A percentile compares a stretch with the other conserved stretches of the same genome.
Evolutionary conservation across 495 filamentous ascomycete species (phyloP).

Genomic region (Annulohypoxylon moriforme): DNA sequence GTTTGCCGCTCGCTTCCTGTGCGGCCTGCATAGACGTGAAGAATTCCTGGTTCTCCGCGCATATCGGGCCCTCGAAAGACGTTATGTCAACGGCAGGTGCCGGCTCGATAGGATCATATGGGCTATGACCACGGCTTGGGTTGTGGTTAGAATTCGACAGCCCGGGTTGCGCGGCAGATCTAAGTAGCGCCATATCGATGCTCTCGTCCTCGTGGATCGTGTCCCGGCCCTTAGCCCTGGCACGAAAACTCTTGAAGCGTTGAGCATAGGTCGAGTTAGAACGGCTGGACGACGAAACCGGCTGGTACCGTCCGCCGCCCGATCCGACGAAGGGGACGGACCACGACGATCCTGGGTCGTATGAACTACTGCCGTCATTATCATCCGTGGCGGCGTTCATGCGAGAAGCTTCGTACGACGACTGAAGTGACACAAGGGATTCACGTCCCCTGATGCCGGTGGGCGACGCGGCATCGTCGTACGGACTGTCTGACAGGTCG

Average conservation of each 20-base stretch:
- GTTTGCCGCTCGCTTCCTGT: conserved; percentile 58
- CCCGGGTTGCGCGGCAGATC: conserved; percentile 50
- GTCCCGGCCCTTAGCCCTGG: conserved; percentile 43
- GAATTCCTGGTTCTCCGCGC: conserved; percentile 53
- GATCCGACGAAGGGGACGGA: conserved; percentile 40
- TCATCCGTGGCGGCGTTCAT: conserved; percentile 17
- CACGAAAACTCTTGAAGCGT: conserved; percentile 43
- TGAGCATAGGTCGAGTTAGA: conserved; percentile 30
- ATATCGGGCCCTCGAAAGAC: conserved; percentile 52
- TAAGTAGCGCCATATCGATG: conserved; percentile 55
- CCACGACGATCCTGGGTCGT: conserved; percentile 34
- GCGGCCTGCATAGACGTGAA: conserved; percentile 50
- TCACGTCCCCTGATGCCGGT: conserved; percentile 50
- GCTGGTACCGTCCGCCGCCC: conserved; percentile 50
- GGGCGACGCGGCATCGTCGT: conserved; percentile 38
- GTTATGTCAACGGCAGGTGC: conserved; percentile 52
- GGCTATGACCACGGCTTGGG: background rate
- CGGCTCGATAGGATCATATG: conserved; percentile 35
- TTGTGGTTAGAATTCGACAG: background rate
- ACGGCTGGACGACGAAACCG: conserved; percentile 41
- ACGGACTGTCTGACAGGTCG: conserved; percentile 53
- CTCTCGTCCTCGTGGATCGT: conserved; percentile 60
- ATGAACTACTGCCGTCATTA: conserved; percentile 9
- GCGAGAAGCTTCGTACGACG: conserved; percentile 40
- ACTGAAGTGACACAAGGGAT: conserved; percentile 57